Evolutionary conservation across 495 filamentous ascomycete genomes (phyloP), one percentile per base, ranked within the genome.

Genomic region (Penicillium cinerascens): DNA sequence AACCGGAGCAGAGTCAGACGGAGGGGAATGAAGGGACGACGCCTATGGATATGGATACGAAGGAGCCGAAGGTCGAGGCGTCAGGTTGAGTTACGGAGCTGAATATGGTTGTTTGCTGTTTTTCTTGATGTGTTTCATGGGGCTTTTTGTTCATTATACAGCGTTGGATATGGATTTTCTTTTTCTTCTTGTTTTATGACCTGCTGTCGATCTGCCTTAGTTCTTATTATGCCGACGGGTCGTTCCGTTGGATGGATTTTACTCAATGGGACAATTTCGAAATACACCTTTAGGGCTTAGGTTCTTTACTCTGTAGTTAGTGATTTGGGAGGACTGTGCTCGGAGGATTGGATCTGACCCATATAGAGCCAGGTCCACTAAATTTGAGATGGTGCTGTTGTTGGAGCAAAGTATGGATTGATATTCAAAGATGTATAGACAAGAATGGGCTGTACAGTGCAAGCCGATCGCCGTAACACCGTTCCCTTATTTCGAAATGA

Each of bases 21-120:
- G 52, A 55, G 10, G 56, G 47, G 35, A 69, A 69, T 29, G 50
- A 56, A 18, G 61, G 61, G 27, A 58, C 69, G 37, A 71, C 67
- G 20, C 70, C 70, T 7, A 74, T 74, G 73, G 73, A 76, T 63
- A 51, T 74, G 59, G 73, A 74, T 68, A 50, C 54, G 15, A 71
- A 70, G 47, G 68, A 66, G 54, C 52, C 52, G 23, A 72, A 73
- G 52, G 58, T 59, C 47, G 65, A 74, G 48, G 17, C 10, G 21
- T 50, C 23, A 13, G 2, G 16, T 44, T 37, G 18, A n/a, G 1
- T 18, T 8, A n/a, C 21, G 15, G 22, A 17, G 22, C 7, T 11
- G 29, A 25, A n/a, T n/a, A n/a, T n/a, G n/a, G n/a, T 2, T n/a
- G 37, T 11, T 18, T 39, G 3, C 20, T 33, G 6, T 33, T 36